A percentile compares a stretch with the other conserved stretches of the same genome.
These are phyloP conservation scores for Boletus vermiculosoides DNA, from an alignment of 768 basidiomycete genomes.

Conservation along the genomic window DNA sequence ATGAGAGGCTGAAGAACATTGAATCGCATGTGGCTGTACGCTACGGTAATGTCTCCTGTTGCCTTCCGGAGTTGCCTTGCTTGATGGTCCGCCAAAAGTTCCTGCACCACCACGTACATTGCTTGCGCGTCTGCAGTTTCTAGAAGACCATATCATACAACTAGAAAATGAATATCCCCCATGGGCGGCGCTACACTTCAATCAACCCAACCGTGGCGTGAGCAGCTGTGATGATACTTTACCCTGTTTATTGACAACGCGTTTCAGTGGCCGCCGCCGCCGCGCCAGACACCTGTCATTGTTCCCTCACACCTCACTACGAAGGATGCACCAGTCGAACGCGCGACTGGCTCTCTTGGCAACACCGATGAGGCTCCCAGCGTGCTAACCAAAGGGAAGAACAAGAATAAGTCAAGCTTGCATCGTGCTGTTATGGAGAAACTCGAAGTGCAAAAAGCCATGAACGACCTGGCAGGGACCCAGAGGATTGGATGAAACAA, in stretches of 20 bases:
- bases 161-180: slow-evolving; percentile 83
- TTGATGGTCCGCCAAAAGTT: slow-evolving; percentile 42
- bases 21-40: slow-evolving; percentile 72
- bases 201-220: slow-evolving; percentile 79
- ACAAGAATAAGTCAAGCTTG: slow-evolving; percentile 57
- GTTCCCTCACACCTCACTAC: slow-evolving; percentile 65
- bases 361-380: slow-evolving; percentile 11
- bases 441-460: slow-evolving; percentile 71
- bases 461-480: slow-evolving; percentile 45
- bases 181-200: slow-evolving; percentile 88
- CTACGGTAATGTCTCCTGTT: slow-evolving; percentile 53
- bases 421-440: slow-evolving; percentile 74
- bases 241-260: neutral
- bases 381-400: slow-evolving; percentile 28
- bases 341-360: slow-evolving; percentile 9
- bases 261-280: slow-evolving; percentile 79
- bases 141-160: slow-evolving; percentile 75
- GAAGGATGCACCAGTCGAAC: slow-evolving; percentile 23
- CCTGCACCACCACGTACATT: slow-evolving; percentile 68
- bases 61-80: neutral
- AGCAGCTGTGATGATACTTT: slow-evolving; percentile 28
- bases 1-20: slow-evolving; percentile 62
- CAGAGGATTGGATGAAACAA: slow-evolving; percentile 20
- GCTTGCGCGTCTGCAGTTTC: slow-evolving; percentile 59
- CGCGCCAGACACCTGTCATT: slow-evolving; percentile 73